Percentiles rank a stretch among this genome's conserved stretches.
phyloP scores from a whole-genome alignment of 2,329 filamentous ascomycete species.

The Fusarium protoensiforme region DNA sequence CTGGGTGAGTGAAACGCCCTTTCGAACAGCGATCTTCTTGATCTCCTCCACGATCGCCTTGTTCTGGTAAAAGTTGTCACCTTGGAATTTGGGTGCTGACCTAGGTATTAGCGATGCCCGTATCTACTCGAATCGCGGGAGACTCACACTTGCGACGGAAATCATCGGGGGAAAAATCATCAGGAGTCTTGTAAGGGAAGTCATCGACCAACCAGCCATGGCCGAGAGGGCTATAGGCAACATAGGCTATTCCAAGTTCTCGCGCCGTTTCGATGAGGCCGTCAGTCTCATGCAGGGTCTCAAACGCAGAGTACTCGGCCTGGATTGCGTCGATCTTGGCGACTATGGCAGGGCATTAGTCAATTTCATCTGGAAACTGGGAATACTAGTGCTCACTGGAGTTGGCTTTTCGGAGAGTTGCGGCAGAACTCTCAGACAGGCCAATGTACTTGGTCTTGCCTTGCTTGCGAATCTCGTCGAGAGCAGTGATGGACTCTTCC shows the following conservation, averaged over 20 bases:
- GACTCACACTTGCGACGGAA: constrained; percentile 52
- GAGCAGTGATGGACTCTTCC: constrained; percentile 58
- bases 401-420: constrained; percentile 56
- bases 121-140: background rate
- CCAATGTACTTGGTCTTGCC: constrained; percentile 62
- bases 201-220: constrained; percentile 60
- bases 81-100: constrained; percentile 50
- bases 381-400: constrained; percentile 48
- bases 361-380: background rate
- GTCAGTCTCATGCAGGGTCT: constrained; percentile 53
- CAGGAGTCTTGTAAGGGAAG: constrained; percentile 54
- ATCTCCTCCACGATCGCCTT: constrained; percentile 54
- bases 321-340: constrained; percentile 59
- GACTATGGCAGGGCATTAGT: constrained; percentile 43
- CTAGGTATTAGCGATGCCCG: background rate
- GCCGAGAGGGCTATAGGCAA: constrained; percentile 59
- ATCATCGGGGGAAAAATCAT: constrained; percentile 57
- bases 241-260: constrained; percentile 55
- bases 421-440: constrained; percentile 58
- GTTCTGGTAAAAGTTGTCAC: constrained; percentile 59
- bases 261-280: constrained; percentile 54
- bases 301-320: constrained; percentile 58
- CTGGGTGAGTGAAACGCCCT: constrained; percentile 49
- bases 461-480: constrained; percentile 57
- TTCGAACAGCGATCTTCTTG: constrained; percentile 45